Conservation (phyloP, 371 early-diverging fungal species). For the Batkoa obscura region DNA sequence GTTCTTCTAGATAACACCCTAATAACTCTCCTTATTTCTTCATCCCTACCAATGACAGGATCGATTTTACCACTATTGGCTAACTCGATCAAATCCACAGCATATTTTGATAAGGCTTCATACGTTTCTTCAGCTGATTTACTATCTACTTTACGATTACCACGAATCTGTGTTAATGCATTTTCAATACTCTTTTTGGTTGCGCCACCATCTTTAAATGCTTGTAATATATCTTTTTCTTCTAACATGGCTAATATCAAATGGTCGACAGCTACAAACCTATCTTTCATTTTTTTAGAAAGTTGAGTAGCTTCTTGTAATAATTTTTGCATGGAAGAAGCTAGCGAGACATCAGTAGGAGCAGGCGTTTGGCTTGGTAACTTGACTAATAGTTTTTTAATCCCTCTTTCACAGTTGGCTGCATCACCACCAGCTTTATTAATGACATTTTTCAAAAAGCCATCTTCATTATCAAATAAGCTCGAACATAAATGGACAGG, state of each 20-base stretch:
- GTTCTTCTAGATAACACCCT: conserved; percentile 63
- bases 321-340: conserved; percentile 34
- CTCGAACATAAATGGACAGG: conserved; percentile 68
- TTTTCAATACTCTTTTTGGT: conserved; percentile 47
- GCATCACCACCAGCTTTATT: conserved; percentile 72
- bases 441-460: conserved; percentile 43
- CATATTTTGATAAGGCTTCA: conserved; percentile 80
- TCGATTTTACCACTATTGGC: conserved; percentile 59
- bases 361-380: conserved; percentile 75
- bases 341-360: conserved; percentile 45
- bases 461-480: conserved; percentile 49
- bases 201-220: conserved; percentile 47
- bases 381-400: conserved; percentile 55
- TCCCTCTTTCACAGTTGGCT: conserved; percentile 42
- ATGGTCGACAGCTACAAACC: conserved; percentile 75
- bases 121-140: conserved; percentile 70
- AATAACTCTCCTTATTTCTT: conserved; percentile 63
- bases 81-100: conserved; percentile 66
- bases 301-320: conserved; percentile 49
- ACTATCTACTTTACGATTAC: conserved; percentile 63
- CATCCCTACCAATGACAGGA: conserved; percentile 76
- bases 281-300: conserved; percentile 65
- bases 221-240: conserved; percentile 29
- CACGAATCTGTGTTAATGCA: conserved; percentile 65
- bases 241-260: conserved; percentile 63